Conservation (phyloP, 352 stramenopile species). For the Thraustotheca clavata region DNA sequence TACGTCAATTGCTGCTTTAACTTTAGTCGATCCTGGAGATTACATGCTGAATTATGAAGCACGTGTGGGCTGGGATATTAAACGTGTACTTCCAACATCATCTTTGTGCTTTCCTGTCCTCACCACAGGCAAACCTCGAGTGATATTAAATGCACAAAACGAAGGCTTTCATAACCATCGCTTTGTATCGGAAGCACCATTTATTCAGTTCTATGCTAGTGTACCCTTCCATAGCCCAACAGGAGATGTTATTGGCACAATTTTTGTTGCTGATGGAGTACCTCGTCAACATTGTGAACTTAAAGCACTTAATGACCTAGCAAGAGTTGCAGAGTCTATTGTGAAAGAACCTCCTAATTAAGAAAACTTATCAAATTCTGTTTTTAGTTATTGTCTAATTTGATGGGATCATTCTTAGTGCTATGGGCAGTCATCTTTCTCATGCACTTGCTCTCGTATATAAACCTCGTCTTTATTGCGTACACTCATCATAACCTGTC, state of each 20-base stretch:
- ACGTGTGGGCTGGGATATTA: background rate
- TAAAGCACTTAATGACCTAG: background rate
- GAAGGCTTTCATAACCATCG: background rate
- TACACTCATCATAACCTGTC: background rate
- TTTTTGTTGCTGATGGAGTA: constrained; percentile 61
- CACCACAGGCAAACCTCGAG: background rate
- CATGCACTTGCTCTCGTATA: background rate
- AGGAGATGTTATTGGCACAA: constrained; percentile 41
- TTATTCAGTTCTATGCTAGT: constrained; percentile 11
- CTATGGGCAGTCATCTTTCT: background rate
- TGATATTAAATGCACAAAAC: background rate
- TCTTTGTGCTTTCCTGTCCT: background rate
- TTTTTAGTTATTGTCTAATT: too few relatives aligned
- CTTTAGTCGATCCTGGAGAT: background rate
- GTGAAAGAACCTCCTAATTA: background rate
- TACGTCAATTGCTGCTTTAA: background rate
- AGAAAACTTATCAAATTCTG: too few relatives aligned
- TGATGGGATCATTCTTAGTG: background rate
- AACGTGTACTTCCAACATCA: background rate
- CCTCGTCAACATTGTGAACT: constrained; percentile 1
- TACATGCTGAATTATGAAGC: background rate
- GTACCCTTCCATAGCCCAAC: background rate
- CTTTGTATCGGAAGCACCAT: background rate
- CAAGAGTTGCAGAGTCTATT: background rate
- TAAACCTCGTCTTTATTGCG: background rate